Conservation (phyloP, 2,329 filamentous ascomycete genomes). For the Colletotrichum simmondsii region DNA sequence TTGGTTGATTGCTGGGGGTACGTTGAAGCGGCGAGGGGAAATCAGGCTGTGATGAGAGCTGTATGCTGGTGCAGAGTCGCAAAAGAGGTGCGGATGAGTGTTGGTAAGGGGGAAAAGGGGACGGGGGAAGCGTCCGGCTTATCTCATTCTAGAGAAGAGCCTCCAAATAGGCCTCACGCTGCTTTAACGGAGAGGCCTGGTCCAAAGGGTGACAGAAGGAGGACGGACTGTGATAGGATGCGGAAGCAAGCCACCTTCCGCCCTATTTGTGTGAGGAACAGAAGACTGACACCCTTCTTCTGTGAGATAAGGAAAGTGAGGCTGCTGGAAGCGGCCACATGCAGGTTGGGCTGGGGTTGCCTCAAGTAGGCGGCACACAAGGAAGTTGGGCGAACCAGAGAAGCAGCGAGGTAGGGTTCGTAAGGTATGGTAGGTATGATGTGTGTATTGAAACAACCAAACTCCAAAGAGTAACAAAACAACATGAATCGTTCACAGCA, state of each 20-base stretch:
- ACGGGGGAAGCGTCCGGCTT: background rate
- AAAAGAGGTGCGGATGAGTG: background rate
- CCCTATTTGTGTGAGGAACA: conserved; percentile 27
- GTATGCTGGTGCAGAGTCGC: background rate
- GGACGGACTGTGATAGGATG: conserved; percentile 30
- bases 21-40: conserved; percentile 37
- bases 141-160: background rate
- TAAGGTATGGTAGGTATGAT: background rate
- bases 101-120: too few relatives aligned
- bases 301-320: background rate
- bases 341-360: background rate
- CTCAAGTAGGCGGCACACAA: background rate
- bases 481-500: background rate
- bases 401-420: background rate
- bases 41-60: conserved; percentile 8
- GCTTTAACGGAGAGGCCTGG: conserved; percentile 1
- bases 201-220: background rate
- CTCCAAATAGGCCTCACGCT: background rate
- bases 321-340: background rate
- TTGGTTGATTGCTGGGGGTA: background rate
- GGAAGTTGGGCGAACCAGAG: too few relatives aligned
- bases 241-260: conserved; percentile 22
- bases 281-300: conserved; percentile 1
- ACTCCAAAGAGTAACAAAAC: conserved; percentile 9
- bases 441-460: background rate